A percentile compares a stretch with the other conserved stretches of the same genome.
Conservation (phyloP, 2,329 filamentous ascomycete genomes). For the Berkeleyomyces basicola region DNA sequence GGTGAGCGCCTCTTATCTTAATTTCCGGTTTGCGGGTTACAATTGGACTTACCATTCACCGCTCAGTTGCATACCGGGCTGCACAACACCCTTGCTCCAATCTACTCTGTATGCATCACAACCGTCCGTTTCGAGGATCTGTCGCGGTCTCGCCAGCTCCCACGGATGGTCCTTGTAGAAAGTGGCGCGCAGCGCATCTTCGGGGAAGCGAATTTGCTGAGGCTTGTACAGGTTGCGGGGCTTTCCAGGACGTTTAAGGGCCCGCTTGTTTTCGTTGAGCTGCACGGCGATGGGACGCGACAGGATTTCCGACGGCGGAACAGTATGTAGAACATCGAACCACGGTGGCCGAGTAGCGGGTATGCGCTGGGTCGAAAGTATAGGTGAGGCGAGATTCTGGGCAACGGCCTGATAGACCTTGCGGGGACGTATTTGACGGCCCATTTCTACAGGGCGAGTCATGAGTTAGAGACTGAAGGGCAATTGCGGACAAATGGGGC, state of each 20-base stretch:
- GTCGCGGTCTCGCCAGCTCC: slow-evolving; percentile 78
- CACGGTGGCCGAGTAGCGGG: slow-evolving; percentile 27
- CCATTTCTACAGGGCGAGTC: slow-evolving; percentile 20
- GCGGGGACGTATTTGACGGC: slow-evolving; percentile 29
- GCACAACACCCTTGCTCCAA: slow-evolving; percentile 60
- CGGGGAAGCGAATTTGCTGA: slow-evolving; percentile 58
- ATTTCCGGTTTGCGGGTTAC: background rate
- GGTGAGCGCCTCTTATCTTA: background rate
- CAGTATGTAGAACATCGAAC: slow-evolving; percentile 33
- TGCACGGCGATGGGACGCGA: slow-evolving; percentile 33
- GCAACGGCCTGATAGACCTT: slow-evolving; percentile 31
- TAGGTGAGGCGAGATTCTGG: slow-evolving; percentile 26
- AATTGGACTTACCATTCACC: slow-evolving; percentile 57
- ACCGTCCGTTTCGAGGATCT: slow-evolving; percentile 73
- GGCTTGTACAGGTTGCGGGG: slow-evolving; percentile 68
- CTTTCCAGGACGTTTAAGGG: slow-evolving; percentile 30
- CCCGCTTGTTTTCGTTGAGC: slow-evolving; percentile 4
- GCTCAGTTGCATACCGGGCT: slow-evolving; percentile 58
- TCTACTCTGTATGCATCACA: slow-evolving; percentile 60
- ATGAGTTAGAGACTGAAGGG: background rate
- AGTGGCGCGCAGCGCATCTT: slow-evolving; percentile 61
- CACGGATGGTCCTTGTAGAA: slow-evolving; percentile 95
- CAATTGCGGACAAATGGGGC: background rate
- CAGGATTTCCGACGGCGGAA: slow-evolving; percentile 42
- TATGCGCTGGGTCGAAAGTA: slow-evolving; percentile 20